phyloP scores from a whole-genome alignment of 495 filamentous ascomycete genomes.

The Aspergillus incahuasiensis region DNA sequence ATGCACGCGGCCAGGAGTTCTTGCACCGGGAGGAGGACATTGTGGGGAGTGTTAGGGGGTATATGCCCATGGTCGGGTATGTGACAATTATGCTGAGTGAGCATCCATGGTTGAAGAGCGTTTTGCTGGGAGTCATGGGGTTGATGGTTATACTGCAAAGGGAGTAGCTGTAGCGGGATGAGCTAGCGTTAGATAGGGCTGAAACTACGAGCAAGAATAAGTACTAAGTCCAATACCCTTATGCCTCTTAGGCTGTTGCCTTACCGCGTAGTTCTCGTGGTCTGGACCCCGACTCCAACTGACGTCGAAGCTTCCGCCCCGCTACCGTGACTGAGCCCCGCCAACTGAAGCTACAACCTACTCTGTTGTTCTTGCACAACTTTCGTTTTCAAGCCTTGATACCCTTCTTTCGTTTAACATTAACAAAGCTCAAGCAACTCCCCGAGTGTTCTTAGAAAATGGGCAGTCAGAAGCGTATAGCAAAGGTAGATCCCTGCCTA shows the following conservation, averaged over 20 bases:
- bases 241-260: too few relatives aligned
- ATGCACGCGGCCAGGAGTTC: conserved; percentile 78
- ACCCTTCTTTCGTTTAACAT: conserved; percentile 3
- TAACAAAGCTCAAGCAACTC: neutral
- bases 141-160: conserved; percentile 89
- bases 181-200: neutral
- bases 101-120: conserved; percentile 95
- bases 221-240: too few relatives aligned
- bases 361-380: neutral
- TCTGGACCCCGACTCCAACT: conserved; percentile 8
- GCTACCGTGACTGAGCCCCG: conserved; percentile 24
- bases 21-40: conserved; percentile 81
- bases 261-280: neutral
- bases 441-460: conserved; percentile 20
- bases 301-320: conserved; percentile 26
- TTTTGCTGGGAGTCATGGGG: conserved; percentile 91
- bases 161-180: conserved; percentile 40
- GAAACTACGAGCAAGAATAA: neutral
- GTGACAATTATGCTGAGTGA: conserved; percentile 96
- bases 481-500: conserved; percentile 42
- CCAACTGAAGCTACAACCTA: conserved; percentile 6
- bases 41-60: conserved; percentile 90
- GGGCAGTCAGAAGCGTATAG: conserved; percentile 57
- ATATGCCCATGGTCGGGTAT: conserved; percentile 92
- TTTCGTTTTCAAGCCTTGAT: conserved; percentile 13